These are phyloP conservation scores for Termitomyces sp. DNA, from an alignment of 1,284 basidiomycete genomes.

Conservation along the genomic window DNA sequence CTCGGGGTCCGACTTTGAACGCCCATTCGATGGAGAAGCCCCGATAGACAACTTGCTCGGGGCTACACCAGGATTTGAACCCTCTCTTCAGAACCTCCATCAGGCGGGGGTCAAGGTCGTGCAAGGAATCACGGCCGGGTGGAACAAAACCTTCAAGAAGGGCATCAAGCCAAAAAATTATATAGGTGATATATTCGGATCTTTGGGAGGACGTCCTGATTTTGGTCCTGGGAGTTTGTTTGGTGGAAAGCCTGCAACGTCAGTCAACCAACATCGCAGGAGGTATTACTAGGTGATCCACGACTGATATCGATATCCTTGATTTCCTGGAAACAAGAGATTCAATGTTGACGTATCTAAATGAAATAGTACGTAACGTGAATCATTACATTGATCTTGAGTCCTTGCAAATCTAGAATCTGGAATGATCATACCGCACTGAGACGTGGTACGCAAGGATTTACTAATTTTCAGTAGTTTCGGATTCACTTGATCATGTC, in stretches of 20 bases:
- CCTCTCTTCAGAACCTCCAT: no score
- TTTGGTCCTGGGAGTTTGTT: conserved; percentile 4
- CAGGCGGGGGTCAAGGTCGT: no score
- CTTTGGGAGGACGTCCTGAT: neutral
- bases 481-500: neutral
- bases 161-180: no score
- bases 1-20: no score
- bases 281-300: conserved; percentile 1
- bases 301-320: conserved; percentile 16
- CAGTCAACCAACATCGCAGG: neutral
- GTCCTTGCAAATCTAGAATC: neutral
- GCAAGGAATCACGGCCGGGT: no score
- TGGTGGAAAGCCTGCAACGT: neutral
- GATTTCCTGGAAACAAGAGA: neutral
- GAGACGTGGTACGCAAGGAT: conserved; percentile 17
- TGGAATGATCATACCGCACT: conserved; percentile 16
- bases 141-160: no score
- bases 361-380: neutral
- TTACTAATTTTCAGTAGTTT: conserved; percentile 9
- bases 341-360: neutral
- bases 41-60: no score
- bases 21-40: no score
- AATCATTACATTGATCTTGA: neutral
- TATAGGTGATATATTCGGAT: no score
- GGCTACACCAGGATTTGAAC: no score